phyloP scores from a whole-genome alignment of 2,329 filamentous ascomycete species.

The Epichloe sp. region DNA sequence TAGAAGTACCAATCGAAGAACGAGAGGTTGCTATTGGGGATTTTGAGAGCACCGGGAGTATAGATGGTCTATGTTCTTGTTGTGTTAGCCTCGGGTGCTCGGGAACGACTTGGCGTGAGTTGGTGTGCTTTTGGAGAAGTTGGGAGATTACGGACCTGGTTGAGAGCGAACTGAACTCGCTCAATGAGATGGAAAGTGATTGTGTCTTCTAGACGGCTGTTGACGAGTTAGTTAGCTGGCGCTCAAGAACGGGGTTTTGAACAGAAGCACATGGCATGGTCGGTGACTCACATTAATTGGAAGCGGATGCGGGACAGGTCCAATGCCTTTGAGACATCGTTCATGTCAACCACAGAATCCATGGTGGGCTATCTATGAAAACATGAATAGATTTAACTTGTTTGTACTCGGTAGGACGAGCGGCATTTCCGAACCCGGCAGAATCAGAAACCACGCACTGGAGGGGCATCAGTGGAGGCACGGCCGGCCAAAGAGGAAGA shows the following conservation, averaged over 20 bases:
- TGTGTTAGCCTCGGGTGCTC: not conserved
- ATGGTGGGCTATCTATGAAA: slow-evolving; percentile 34
- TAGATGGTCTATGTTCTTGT: slow-evolving; percentile 54
- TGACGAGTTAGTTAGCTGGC: not conserved
- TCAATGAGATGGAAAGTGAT: slow-evolving; percentile 97
- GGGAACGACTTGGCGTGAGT: not conserved
- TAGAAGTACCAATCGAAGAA: slow-evolving; percentile 90
- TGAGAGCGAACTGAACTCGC: slow-evolving; percentile 92
- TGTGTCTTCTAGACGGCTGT: slow-evolving; percentile 87
- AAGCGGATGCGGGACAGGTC: slow-evolving; percentile 87
- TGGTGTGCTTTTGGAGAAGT: not conserved
- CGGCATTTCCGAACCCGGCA: not conserved
- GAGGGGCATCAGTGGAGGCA: too few species aligned
- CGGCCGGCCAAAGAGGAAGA: too few species aligned
- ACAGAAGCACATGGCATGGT: not conserved
- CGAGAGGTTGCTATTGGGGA: slow-evolving; percentile 60
- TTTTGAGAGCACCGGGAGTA: slow-evolving; percentile 59
- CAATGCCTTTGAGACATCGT: slow-evolving; percentile 70
- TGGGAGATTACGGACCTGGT: slow-evolving; percentile 30
- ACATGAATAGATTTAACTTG: too few species aligned
- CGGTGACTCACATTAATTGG: slow-evolving; percentile 63
- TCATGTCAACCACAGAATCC: slow-evolving; percentile 84
- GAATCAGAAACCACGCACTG: not conserved
- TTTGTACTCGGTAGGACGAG: not conserved
- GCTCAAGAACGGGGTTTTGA: not conserved